Conservation (phyloP, 1,139 yeast genomes). For the Spathaspora jeffriesii region DNA sequence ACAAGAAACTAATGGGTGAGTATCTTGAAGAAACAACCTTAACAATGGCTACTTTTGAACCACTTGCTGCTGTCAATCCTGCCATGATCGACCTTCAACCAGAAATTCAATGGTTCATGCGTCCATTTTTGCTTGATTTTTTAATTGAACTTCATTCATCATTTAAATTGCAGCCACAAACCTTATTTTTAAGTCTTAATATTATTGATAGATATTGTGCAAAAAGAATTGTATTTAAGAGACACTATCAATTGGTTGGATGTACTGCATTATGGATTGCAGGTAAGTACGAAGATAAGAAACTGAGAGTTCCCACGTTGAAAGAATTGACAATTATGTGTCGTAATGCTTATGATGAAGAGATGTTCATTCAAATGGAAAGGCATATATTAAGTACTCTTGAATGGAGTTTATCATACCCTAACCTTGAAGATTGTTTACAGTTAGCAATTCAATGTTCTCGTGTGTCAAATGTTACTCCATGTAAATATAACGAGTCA, state of each 20-base stretch:
- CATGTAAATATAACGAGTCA: constrained; percentile 28
- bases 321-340: constrained; percentile 79
- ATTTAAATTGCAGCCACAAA: constrained; percentile 73
- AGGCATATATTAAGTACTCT: constrained; percentile 82
- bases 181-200: constrained; percentile 77
- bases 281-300: constrained; percentile 89
- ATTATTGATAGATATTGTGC: constrained; percentile 92
- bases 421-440: constrained; percentile 61
- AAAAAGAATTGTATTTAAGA: constrained; percentile 84
- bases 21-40: constrained; percentile 34
- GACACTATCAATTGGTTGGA: constrained; percentile 92
- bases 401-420: constrained; percentile 77
- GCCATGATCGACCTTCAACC: constrained; percentile 89
- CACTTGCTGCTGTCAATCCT: constrained; percentile 41
- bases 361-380: constrained; percentile 96
- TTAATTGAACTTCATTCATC: constrained; percentile 80
- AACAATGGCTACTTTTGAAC: constrained; percentile 32
- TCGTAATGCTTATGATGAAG: constrained; percentile 81
- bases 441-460: constrained; percentile 51
- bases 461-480: constrained; percentile 24
- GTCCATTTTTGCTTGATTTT: constrained; percentile 85
- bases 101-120: constrained; percentile 90
- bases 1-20: constrained; percentile 41
- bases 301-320: constrained; percentile 79
- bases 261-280: constrained; percentile 96